Conservation (phyloP, 202 grass and related monocot species). For the Alloteropsis angusta region DNA sequence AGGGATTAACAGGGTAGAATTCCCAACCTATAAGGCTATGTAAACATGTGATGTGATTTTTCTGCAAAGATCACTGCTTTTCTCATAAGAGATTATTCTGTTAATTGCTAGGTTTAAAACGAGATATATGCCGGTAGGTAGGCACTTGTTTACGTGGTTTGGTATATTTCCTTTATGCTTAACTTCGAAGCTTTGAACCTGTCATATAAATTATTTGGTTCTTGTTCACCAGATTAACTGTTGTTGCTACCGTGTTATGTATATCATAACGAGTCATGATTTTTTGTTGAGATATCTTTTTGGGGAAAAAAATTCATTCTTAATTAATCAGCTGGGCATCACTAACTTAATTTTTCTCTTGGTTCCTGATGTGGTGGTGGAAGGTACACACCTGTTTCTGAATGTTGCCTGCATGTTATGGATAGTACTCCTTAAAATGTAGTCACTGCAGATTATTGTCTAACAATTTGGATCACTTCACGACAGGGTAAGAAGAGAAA, state of each 20-base stretch:
- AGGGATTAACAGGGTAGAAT: background rate
- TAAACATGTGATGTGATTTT: background rate
- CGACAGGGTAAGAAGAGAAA: constrained; percentile 84
- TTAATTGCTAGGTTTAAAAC: background rate
- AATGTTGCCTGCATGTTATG: background rate
- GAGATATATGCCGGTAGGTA: background rate
- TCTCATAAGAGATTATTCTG: background rate
- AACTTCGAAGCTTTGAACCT: background rate
- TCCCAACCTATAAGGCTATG: background rate
- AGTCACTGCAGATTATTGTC: background rate
- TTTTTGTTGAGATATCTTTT: background rate
- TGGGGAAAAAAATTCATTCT: background rate
- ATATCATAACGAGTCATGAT: background rate
- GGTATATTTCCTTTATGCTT: background rate
- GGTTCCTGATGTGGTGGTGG: background rate
- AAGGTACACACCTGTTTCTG: background rate
- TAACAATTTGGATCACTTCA: background rate
- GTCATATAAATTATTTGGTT: background rate
- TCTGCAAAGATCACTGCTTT: background rate
- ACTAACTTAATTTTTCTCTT: background rate
- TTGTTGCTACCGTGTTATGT: background rate
- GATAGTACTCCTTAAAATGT: background rate
- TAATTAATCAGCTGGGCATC: background rate
- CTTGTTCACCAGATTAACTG: background rate
- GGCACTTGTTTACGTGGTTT: background rate